Conservation (phyloP, 2,329 filamentous ascomycete species). For the Colletotrichum sansevieriae region DNA sequence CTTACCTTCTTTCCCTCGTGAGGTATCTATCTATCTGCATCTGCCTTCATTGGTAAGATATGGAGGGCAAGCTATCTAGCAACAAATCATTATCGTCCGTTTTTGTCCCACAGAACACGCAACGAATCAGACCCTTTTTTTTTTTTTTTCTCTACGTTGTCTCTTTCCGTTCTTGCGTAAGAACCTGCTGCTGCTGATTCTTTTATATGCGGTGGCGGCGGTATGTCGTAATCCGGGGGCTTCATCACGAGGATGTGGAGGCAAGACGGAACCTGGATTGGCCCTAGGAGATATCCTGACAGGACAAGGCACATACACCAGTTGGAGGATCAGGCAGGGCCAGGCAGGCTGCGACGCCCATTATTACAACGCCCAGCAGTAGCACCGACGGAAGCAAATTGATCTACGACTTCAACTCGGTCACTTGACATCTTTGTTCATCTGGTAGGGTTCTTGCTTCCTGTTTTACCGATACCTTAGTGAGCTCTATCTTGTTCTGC, state of each 20-base stretch:
- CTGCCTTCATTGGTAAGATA: background rate
- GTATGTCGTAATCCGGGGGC: slow-evolving; percentile 6
- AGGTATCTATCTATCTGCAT: background rate
- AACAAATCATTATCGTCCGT: no score
- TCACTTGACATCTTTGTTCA: slow-evolving; percentile 13
- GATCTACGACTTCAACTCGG: slow-evolving; percentile 14
- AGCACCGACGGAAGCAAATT: slow-evolving; percentile 20
- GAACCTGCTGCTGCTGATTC: background rate
- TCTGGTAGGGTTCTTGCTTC: slow-evolving; percentile 10
- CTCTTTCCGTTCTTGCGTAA: background rate
- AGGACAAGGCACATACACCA: slow-evolving; percentile 11
- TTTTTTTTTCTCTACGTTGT: background rate
- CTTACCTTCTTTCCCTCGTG: background rate
- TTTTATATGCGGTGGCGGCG: background rate
- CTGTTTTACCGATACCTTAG: slow-evolving; percentile 21
- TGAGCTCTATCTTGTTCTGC: slow-evolving; percentile 7
- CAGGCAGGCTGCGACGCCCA: slow-evolving; percentile 16
- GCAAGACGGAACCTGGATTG: slow-evolving; percentile 14
- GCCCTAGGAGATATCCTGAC: slow-evolving; percentile 2
- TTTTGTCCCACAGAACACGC: no score
- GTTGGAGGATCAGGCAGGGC: background rate
- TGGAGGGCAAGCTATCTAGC: background rate
- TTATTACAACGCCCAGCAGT: background rate
- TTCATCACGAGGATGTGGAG: slow-evolving; percentile 1
- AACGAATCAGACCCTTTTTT: no score